Evolutionary conservation across 306 rosid genomes (phyloP).

Genomic region (Dryas alaskensis): DNA sequence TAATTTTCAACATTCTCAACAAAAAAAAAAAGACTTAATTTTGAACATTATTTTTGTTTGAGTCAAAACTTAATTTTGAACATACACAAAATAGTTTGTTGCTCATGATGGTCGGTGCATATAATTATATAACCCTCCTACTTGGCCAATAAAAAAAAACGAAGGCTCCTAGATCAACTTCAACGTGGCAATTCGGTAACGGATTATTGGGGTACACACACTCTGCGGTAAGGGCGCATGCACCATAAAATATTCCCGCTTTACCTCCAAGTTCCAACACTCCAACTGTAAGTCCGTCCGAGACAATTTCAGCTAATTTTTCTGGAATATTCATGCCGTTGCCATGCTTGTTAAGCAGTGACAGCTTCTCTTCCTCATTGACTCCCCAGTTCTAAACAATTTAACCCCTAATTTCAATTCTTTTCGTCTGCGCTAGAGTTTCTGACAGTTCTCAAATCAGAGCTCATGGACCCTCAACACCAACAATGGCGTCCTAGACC

Average conservation of each 20-base stretch:
- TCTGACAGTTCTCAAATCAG: background rate
- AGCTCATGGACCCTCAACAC: slow-evolving; percentile 35
- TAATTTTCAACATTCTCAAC: no score
- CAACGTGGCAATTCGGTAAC: no score
- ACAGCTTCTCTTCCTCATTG: background rate
- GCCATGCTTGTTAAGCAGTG: no score
- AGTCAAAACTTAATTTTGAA: no score
- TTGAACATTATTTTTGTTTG: no score
- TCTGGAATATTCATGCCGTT: background rate
- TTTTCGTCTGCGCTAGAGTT: background rate
- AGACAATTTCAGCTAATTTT: background rate
- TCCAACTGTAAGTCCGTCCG: background rate
- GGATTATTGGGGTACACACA: no score
- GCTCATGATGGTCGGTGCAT: no score
- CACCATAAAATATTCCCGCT: background rate
- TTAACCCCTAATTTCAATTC: background rate
- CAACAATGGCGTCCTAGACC: slow-evolving; percentile 52
- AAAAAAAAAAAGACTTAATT: no score
- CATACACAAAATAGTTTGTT: no score
- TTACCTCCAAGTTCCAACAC: background rate
- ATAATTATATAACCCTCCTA: no score
- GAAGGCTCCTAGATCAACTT: no score
- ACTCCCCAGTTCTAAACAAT: background rate
- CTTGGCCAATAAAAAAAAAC: no score
- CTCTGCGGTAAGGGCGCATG: background rate